Evolutionary conservation across 2,329 filamentous ascomycete species (phyloP), one percentile per base, ranked within the genome.

Genomic region (Fusarium goolgardi): DNA sequence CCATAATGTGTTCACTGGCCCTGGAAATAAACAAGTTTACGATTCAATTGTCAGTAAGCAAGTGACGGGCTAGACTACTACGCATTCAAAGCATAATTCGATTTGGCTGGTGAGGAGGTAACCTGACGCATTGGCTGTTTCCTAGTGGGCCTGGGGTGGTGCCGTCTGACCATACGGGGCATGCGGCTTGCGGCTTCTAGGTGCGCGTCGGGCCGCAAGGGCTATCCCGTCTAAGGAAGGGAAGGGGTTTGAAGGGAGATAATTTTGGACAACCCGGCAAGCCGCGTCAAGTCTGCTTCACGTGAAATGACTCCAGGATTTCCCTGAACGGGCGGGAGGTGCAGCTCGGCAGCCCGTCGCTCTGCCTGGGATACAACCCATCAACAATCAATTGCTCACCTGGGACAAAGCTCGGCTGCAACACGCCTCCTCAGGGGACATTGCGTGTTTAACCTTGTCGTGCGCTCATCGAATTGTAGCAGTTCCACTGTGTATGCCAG

Each of bases 191-290:
- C 71, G 65, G 60, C 61, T 67, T 65, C 55, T 52, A 67, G 60
- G 58, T 70, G 71, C 71, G 71, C 71, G 68, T 73, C 71, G 71
- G 71, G 71, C 71, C 71, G 71, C 71, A 73, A 73, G 70, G 71
- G 70, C 63, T 73, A 64, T 71, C 69, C 71, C 67, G 71, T 63
- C 67, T 55, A 65, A 67, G 67, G 64, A 62, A 71, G 63, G 59
- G 40, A 56, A 40, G 61, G 58, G 51, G 61, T 63, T 67, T 59
- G 60, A 68, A 67, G 65, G 65, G 67, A 66, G 66, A 68, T 45
- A 62, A 65, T 40, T 57, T 69, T 64, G 59, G 54, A 41, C 64
- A 65, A 62, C 65, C 69, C 67, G 61, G 71, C 63, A 73, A 65
- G 59, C 67, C 67, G 71, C 69, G 71, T 73, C 65, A 72, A 68